A percentile compares a stretch with the other conserved stretches of the same genome.
Evolutionary conservation across 2,329 filamentous ascomycete species (phyloP).

Genomic region (Sphaerostilbella broomeana): DNA sequence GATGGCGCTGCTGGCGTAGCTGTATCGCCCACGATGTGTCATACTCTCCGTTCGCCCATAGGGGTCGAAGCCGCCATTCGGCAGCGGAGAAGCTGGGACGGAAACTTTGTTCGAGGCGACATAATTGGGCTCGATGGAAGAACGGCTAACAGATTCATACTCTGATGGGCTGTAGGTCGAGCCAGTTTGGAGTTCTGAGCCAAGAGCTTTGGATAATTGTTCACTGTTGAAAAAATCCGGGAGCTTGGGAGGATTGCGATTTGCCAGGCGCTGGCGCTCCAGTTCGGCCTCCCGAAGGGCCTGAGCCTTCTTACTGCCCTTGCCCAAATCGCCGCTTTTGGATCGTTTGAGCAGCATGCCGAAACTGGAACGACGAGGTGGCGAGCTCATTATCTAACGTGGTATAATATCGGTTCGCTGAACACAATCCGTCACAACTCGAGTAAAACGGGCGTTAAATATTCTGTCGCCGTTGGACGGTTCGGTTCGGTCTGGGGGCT

Average conservation of each 20-base stretch:
- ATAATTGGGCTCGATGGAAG: constrained; percentile 46
- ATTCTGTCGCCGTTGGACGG: too few relatives aligned
- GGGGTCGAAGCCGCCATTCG: constrained; percentile 61
- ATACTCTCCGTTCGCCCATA: constrained; percentile 88
- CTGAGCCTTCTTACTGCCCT: constrained; percentile 53
- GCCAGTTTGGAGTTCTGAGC: constrained; percentile 51
- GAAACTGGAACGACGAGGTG: constrained; percentile 37
- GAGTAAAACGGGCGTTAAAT: too few relatives aligned
- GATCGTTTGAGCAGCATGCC: constrained; percentile 59
- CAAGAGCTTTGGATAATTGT: constrained; percentile 39
- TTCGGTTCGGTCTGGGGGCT: too few relatives aligned
- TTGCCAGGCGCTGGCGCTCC: constrained; percentile 43
- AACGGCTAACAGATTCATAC: constrained; percentile 28
- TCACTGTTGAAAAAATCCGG: constrained; percentile 46
- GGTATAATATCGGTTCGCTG: too few relatives aligned
- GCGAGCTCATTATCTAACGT: constrained; percentile 21
- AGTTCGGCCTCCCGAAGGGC: constrained; percentile 44
- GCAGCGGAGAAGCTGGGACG: constrained; percentile 52
- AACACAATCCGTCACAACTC: background rate
- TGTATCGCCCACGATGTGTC: constrained; percentile 92
- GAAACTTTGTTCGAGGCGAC: constrained; percentile 34
- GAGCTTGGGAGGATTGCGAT: constrained; percentile 44
- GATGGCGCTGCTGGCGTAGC: constrained; percentile 86
- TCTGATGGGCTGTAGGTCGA: constrained; percentile 37
- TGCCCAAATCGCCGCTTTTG: constrained; percentile 60